Percentiles rank a stretch among this genome's conserved stretches.
Evolutionary conservation across 2,329 filamentous ascomycete genomes (phyloP).

Genomic region (Scytalidium lignicola): DNA sequence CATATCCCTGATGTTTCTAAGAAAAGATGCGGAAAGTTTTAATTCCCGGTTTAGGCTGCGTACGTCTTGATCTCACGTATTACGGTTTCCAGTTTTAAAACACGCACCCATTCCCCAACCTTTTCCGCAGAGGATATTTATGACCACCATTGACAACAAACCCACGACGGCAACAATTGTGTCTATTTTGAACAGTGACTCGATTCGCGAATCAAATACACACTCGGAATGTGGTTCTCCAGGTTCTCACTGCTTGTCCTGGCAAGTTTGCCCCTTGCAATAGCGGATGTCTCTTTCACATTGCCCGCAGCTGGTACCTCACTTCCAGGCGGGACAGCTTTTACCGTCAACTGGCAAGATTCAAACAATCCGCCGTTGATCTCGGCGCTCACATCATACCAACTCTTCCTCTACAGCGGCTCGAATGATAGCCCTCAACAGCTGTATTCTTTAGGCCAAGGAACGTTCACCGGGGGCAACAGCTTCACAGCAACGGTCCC

Average conservation of each 20-base stretch:
- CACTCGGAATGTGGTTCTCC: slow-evolving; percentile 16
- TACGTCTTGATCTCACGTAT: too few species aligned
- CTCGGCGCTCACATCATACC: slow-evolving; percentile 46
- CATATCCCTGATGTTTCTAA: too few species aligned
- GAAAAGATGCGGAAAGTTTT: too few species aligned
- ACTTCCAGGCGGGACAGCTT: slow-evolving; percentile 41
- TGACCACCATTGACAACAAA: too few species aligned
- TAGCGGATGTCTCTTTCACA: slow-evolving; percentile 40
- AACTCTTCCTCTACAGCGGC: slow-evolving; percentile 56
- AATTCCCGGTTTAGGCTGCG: too few species aligned
- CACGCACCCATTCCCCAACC: too few species aligned
- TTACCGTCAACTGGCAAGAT: slow-evolving; percentile 54
- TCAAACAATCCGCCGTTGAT: slow-evolving; percentile 44
- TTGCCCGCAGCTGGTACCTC: slow-evolving; percentile 45
- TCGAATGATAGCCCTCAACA: slow-evolving; percentile 42
- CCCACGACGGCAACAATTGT: too few species aligned
- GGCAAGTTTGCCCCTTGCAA: slow-evolving; percentile 15
- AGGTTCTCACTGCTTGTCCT: slow-evolving; percentile 14
- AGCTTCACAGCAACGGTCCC: slow-evolving; percentile 22
- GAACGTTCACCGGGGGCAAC: slow-evolving; percentile 16
- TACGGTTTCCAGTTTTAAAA: too few species aligned
- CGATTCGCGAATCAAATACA: slow-evolving; percentile 8
- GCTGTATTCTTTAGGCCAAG: slow-evolving; percentile 39
- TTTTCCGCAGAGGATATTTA: too few species aligned
- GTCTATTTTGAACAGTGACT: slow-evolving; percentile 12